Conservation (phyloP, 1,284 basidiomycete genomes). For the Pseudozyma tsukubaensis region DNA sequence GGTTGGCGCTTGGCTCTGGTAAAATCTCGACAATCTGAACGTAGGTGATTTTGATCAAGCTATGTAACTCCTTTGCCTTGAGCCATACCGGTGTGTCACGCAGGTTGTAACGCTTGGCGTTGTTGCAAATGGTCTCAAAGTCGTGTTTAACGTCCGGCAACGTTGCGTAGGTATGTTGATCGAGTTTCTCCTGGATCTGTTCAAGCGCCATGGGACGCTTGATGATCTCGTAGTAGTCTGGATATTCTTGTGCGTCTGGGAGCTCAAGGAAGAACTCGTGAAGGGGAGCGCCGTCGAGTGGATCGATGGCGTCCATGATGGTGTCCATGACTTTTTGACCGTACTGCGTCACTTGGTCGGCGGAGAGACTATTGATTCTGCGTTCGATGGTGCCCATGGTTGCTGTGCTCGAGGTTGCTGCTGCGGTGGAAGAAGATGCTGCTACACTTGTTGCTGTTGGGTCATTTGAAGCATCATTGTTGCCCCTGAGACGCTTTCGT, state of each 20-base stretch:
- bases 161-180: constrained; percentile 75
- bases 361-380: constrained; percentile 32
- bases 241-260: constrained; percentile 81
- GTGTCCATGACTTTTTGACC: constrained; percentile 47
- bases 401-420: constrained; percentile 11
- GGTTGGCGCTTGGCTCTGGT: constrained; percentile 29
- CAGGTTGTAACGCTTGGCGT: constrained; percentile 89
- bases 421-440: constrained; percentile 4
- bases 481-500: constrained; percentile 49
- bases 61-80: constrained; percentile 78
- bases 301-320: constrained; percentile 44
- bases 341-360: constrained; percentile 28
- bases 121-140: constrained; percentile 86
- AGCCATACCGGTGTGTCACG: constrained; percentile 85
- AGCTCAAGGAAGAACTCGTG: constrained; percentile 80
- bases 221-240: constrained; percentile 92
- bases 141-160: constrained; percentile 81
- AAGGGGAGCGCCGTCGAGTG: constrained; percentile 70
- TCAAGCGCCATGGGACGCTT: constrained; percentile 85
- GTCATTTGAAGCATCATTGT: constrained; percentile 29
- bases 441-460: constrained; percentile 9
- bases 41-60: constrained; percentile 58
- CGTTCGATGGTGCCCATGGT: constrained; percentile 44
- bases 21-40: constrained; percentile 50
- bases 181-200: constrained; percentile 79